Percentiles rank a stretch among this genome's conserved stretches.
These are phyloP conservation scores for Bolboschoenoplectus hybrid DNA, from an alignment of 202 grass and related monocot species.

Conservation along the genomic window DNA sequence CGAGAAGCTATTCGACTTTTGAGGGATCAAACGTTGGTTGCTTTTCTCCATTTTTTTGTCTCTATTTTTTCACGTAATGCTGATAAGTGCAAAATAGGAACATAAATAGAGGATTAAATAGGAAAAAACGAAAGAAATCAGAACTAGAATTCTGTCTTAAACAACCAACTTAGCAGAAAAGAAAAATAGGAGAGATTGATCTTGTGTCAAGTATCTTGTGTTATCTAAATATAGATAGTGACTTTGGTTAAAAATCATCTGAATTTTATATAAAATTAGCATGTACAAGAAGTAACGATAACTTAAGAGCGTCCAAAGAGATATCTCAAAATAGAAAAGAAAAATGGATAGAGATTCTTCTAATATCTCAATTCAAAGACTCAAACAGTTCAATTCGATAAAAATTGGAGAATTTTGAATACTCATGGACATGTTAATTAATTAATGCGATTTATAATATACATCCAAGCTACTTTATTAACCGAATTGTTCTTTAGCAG, in stretches of 20 bases:
- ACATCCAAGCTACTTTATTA: background rate
- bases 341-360: background rate
- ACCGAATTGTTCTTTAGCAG: background rate
- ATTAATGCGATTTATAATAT: background rate
- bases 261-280: slow-evolving; percentile 20
- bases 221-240: slow-evolving; percentile 29
- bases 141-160: background rate
- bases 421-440: background rate
- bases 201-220: slow-evolving; percentile 22
- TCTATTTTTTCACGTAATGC: background rate
- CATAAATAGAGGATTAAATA: slow-evolving; percentile 10
- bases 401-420: background rate
- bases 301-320: background rate
- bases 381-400: background rate
- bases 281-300: background rate
- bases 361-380: background rate
- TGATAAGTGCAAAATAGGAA: background rate
- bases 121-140: background rate
- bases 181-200: slow-evolving; percentile 3
- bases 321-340: slow-evolving; percentile 27
- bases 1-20: slow-evolving; percentile 93
- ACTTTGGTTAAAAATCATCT: background rate
- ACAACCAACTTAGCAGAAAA: background rate
- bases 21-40: slow-evolving; percentile 42
- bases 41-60: slow-evolving; percentile 62